Evolutionary conservation across 2,329 filamentous ascomycete genomes (phyloP), one percentile per base, ranked within the genome.

Genomic region (Neoarthrinium moseri): DNA sequence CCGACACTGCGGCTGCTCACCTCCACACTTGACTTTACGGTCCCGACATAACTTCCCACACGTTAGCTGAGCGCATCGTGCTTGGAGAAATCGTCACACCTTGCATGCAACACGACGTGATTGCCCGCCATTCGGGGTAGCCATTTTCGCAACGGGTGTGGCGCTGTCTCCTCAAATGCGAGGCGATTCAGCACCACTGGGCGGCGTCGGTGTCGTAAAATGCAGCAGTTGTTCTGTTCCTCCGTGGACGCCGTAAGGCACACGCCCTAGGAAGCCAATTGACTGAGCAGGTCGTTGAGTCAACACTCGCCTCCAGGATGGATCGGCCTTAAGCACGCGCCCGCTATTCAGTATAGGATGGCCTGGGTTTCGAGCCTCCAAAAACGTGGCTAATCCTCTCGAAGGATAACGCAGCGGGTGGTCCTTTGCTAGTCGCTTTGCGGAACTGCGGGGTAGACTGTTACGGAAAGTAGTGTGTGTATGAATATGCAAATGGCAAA

Each of bases 1-100:
- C 15, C 5, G 38, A 20, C 38, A 41, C 24, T 41, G 24, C 23
- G 38, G 38, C 38, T 41, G 38, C 38, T 41, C 38, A 29, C 38
- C 38, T 5, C 38, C 38, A 21, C 38, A 41, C 15, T 41, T 41
- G 26, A 41, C 38, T 10, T 41, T 41, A 17, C 38, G 38, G 30
- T 41, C 38, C 6, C 38, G 38, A 41, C 38, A 41, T 29, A 41
- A 20, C 38, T 41, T 17, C 5, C 24, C 13, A 22, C 1, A 6
- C 15, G 22, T 41, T 32, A 41, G 23, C 23, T 41, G 23, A 41
- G 35, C 35, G 24, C 8, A 17, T 18, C 38, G 38, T 27, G 26
- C 10, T 30, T 41, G n/a, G 38, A 20, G 23, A 26, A 11, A 7
- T n/a, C 10, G 38, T 23, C 38, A 18, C 24, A 41, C 38, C 38